These are phyloP conservation scores for Mariannaea elegans DNA, from an alignment of 2,329 filamentous ascomycete species.

Conservation along the genomic window DNA sequence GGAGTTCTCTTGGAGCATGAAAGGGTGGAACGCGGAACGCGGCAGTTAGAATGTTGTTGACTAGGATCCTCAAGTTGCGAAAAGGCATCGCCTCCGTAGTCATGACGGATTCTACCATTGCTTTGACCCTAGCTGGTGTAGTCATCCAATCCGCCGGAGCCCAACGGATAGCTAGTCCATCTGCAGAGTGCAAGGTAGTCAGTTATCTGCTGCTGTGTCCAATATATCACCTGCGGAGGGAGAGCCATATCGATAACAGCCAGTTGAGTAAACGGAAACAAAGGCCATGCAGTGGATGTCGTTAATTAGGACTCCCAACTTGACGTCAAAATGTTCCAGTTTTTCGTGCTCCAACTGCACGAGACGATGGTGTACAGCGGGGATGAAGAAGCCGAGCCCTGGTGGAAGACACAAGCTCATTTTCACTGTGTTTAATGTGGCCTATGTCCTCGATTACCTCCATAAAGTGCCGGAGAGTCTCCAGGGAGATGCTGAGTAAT, in stretches of 20 bases:
- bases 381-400: slow-evolving; percentile 73
- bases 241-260: slow-evolving; percentile 74
- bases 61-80: slow-evolving; percentile 68
- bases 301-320: slow-evolving; percentile 73
- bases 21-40: slow-evolving; percentile 73
- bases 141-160: slow-evolving; percentile 71
- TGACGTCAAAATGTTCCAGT: slow-evolving; percentile 68
- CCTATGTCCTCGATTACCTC: slow-evolving; percentile 73
- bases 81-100: slow-evolving; percentile 73
- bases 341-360: slow-evolving; percentile 62
- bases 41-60: slow-evolving; percentile 78
- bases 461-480: slow-evolving; percentile 80
- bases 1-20: slow-evolving; percentile 71
- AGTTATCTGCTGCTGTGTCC: slow-evolving; percentile 66
- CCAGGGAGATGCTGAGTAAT: slow-evolving; percentile 71
- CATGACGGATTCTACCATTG: slow-evolving; percentile 74
- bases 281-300: slow-evolving; percentile 80
- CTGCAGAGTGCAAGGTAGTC: slow-evolving; percentile 83
- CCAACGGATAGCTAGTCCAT: slow-evolving; percentile 76
- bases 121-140: slow-evolving; percentile 62
- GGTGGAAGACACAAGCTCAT: slow-evolving; percentile 68
- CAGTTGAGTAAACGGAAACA: slow-evolving; percentile 74
- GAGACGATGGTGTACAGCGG: slow-evolving; percentile 69
- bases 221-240: slow-evolving; percentile 76
- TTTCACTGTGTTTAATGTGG: slow-evolving; percentile 71